These are phyloP conservation scores for Decorospora gaudefroyi DNA, from an alignment of 2,329 filamentous ascomycete species.

Conservation along the genomic window DNA sequence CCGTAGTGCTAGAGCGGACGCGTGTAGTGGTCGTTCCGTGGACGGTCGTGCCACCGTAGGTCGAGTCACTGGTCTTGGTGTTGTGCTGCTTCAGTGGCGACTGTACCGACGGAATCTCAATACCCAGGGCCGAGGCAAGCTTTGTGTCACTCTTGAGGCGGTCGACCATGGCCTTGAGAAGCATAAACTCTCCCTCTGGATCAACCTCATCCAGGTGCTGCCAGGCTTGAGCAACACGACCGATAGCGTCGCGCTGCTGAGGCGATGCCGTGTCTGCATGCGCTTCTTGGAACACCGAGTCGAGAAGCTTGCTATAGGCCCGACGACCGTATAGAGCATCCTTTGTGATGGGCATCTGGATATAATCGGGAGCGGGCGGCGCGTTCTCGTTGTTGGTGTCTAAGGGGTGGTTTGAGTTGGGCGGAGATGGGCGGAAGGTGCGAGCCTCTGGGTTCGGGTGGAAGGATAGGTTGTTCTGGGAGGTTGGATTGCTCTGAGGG, in stretches of 20 bases:
- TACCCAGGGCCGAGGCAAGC: constrained; percentile 56
- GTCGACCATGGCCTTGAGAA: constrained; percentile 78
- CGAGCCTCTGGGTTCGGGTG: constrained; percentile 45
- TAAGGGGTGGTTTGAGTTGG: constrained; percentile 35
- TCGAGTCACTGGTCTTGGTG: constrained; percentile 40
- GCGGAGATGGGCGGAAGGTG: constrained; percentile 46
- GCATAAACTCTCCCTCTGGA: constrained; percentile 84
- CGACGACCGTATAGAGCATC: constrained; percentile 82
- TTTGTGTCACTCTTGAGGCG: constrained; percentile 71
- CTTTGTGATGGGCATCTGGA: constrained; percentile 64
- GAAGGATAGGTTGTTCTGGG: constrained; percentile 28
- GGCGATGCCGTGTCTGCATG: constrained; percentile 75
- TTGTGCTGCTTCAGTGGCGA: constrained; percentile 40
- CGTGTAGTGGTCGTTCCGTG: constrained; percentile 43
- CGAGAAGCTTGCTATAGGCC: constrained; percentile 78
- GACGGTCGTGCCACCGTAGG: constrained; percentile 42
- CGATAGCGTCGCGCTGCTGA: constrained; percentile 81
- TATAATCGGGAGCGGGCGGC: constrained; percentile 55
- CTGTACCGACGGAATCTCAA: constrained; percentile 36
- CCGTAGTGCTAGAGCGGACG: constrained; percentile 39
- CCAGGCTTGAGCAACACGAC: constrained; percentile 82
- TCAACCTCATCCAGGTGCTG: constrained; percentile 82
- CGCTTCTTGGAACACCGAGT: constrained; percentile 81
- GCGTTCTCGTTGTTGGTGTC: constrained; percentile 65
- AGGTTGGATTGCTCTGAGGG: constrained; percentile 23